These are phyloP conservation scores for Flaveria robusta DNA, from an alignment of 129 eudicot species.

Conservation along the genomic window DNA sequence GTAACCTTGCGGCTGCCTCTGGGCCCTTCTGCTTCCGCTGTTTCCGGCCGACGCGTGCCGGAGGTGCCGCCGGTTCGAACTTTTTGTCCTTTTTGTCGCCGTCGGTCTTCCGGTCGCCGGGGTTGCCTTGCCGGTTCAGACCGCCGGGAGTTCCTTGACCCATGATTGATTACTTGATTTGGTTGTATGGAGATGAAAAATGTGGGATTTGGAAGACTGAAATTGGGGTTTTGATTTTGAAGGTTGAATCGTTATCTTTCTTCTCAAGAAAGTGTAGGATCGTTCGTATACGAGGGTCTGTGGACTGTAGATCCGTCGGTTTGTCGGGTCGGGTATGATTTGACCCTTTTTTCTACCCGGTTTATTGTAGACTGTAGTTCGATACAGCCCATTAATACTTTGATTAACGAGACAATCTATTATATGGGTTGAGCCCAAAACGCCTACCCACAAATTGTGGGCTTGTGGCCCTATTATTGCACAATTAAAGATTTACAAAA, in stretches of 20 bases:
- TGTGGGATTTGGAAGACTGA: slow-evolving; percentile 21
- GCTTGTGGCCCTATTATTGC: too few species aligned
- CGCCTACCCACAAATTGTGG: too few species aligned
- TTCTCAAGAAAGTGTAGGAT: slow-evolving; percentile 33
- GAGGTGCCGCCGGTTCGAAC: slow-evolving; percentile 91
- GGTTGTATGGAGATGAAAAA: not conserved
- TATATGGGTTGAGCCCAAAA: too few species aligned
- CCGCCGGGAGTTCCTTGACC: slow-evolving; percentile 92
- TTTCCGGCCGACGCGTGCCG: slow-evolving; percentile 88
- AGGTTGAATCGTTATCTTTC: slow-evolving; percentile 27
- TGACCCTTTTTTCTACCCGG: slow-evolving; percentile 10
- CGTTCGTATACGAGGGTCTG: not conserved
- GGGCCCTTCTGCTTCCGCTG: slow-evolving; percentile 91
- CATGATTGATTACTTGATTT: slow-evolving; percentile 36
- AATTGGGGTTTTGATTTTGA: not conserved
- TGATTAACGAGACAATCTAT: not conserved
- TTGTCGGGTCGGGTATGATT: slow-evolving; percentile 7
- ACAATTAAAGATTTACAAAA: too few species aligned
- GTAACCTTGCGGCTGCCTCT: slow-evolving; percentile 86
- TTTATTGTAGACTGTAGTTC: too few species aligned
- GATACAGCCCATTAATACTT: not conserved
- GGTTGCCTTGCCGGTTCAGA: slow-evolving; percentile 57
- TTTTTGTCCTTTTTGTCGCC: slow-evolving; percentile 88
- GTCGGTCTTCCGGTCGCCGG: slow-evolving; percentile 69
- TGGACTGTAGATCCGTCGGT: too few species aligned